Base-by-base conservation (phyloP, 2,329 filamentous ascomycete genomes). In the Ascosphaera aggregata region DNA sequence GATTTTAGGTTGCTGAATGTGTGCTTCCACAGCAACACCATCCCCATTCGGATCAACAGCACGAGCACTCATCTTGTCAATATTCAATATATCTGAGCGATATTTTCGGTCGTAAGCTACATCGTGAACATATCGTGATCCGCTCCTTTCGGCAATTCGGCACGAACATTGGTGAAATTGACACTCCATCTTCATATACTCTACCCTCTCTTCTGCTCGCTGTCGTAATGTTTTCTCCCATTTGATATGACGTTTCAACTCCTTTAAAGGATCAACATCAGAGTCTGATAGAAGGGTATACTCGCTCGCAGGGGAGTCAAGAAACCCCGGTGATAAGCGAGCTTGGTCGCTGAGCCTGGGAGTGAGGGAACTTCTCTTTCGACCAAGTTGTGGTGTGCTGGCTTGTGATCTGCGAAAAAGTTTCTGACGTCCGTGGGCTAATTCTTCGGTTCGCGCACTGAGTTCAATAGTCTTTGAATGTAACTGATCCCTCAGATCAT, bases 201-300 rank as follows among this genome's bases (percentile, higher is more conserved):
- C 51, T 2, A 73, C 58, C 54, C 71, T 62, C 20, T 71, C 68
- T 44, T 73, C 63, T 0, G 68, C 68, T 19, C 65, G 60, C 40
- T 56, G 51, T 43, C 67, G 59, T 40, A 63, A 53, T 35, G 58
- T 58, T 45, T 58, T 61, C 50, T 74, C 69, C 20, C 53, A 52
- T 18, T 55, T 49, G 3, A 75, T 56, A 40, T 71, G 62, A 34
- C 66, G 59, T 41, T 63, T 59, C 9, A 64, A 44, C 2, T 54
- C 49, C 2, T 54, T 48, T 17, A 72, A 46, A n/a, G 59, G 51
- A 43, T 62, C 62, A 5, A 57, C 47, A 31, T 67, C 58, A 2
- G 42, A 27, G 11, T 48, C 46, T 8, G 47, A 40, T 9, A 46
- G 41, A 11, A 47, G 41, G 16, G 50, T 42, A 20, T 50, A 44